These are phyloP conservation scores for Kodamaea kaohsiungensis DNA, from an alignment of 805 yeast genomes.

Conservation along the genomic window DNA sequence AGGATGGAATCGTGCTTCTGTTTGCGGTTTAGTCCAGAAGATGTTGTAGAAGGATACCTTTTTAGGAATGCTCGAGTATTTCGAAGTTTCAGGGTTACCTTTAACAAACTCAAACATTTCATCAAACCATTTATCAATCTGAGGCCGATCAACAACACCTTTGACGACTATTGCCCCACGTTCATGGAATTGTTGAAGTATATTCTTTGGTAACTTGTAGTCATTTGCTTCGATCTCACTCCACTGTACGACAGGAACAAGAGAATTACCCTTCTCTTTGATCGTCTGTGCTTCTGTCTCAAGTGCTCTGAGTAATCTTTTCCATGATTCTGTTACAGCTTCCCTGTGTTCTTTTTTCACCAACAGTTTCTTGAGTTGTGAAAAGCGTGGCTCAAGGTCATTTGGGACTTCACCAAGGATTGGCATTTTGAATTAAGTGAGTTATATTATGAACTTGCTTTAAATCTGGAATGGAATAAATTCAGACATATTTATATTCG, in stretches of 20 bases:
- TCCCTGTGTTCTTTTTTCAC: conserved; percentile 27
- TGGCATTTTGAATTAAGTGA: too few relatives aligned
- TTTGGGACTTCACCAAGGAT: background rate
- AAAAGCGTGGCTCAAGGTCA: conserved; percentile 7
- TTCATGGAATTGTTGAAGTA: conserved; percentile 12
- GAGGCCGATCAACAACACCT: conserved; percentile 16
- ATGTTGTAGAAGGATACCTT: conserved; percentile 22
- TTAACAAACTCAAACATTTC: conserved; percentile 17
- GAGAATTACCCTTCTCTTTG: conserved; percentile 18
- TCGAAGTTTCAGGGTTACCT: background rate
- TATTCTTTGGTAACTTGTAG: conserved; percentile 10
- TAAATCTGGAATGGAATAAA: too few relatives aligned
- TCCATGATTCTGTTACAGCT: conserved; percentile 29
- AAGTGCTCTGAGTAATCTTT: conserved; percentile 24
- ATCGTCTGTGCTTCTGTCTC: conserved; percentile 20
- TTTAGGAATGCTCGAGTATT: background rate
- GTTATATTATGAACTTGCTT: too few relatives aligned
- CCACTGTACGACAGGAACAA: conserved; percentile 26
- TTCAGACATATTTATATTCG: too few relatives aligned
- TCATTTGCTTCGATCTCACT: conserved; percentile 13
- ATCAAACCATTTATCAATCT: conserved; percentile 18
- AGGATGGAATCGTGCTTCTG: conserved; percentile 41
- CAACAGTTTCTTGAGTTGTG: conserved; percentile 17
- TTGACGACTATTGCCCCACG: conserved; percentile 19
- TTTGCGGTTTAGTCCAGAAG: conserved; percentile 43